Conservation (phyloP, 345 rosid genomes). For the Lepidium didymum region DNA sequence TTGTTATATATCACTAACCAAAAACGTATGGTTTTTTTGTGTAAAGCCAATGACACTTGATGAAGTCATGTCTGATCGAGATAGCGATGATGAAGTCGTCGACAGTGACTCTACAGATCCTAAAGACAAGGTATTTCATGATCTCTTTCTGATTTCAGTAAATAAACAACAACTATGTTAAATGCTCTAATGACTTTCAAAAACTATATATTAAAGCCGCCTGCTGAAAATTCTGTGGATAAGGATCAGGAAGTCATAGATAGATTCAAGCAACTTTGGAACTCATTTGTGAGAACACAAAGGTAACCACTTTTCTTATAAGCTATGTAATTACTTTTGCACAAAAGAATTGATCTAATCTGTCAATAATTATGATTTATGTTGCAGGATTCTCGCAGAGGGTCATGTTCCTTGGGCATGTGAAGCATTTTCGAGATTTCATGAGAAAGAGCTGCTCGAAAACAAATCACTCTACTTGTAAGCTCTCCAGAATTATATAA, state of each 20-base stretch:
- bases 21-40: neutral
- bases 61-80: slow-evolving; percentile 69
- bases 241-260: slow-evolving; percentile 56
- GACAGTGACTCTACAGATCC: slow-evolving; percentile 65
- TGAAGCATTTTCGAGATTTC: slow-evolving; percentile 71
- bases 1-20: neutral
- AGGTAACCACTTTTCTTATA: slow-evolving; percentile 29
- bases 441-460: slow-evolving; percentile 40
- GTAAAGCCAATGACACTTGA: slow-evolving; percentile 64
- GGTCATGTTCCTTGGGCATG: slow-evolving; percentile 92
- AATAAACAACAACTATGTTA: neutral
- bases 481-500: neutral
- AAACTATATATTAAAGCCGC: slow-evolving; percentile 24
- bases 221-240: slow-evolving; percentile 92
- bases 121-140: slow-evolving; percentile 71
- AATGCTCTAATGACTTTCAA: neutral
- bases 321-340: neutral
- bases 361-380: neutral
- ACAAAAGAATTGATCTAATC: neutral
- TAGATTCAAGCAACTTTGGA: slow-evolving; percentile 84
- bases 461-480: slow-evolving; percentile 58
- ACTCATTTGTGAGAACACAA: slow-evolving; percentile 80
- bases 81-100: slow-evolving; percentile 83
- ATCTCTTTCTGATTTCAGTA: neutral
- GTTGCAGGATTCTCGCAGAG: slow-evolving; percentile 71